Evolutionary conservation across 495 filamentous ascomycete genomes (phyloP).

Genomic region (Aspergillus diversus): DNA sequence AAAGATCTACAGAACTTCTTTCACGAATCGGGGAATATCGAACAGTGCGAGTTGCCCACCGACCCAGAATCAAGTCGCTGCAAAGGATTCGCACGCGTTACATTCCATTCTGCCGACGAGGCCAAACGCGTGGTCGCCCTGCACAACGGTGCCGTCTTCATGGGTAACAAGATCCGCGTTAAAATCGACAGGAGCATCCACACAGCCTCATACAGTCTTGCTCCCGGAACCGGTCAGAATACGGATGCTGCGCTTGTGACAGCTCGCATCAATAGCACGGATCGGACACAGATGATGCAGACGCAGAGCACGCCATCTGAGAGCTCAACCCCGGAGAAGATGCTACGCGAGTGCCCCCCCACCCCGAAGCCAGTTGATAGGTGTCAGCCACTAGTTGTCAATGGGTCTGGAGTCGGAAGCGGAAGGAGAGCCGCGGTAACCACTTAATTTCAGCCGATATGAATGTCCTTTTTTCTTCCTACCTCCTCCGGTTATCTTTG

Average conservation of each 20-base stretch:
- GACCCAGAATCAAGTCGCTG: constrained; percentile 21
- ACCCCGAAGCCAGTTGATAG: constrained; percentile 17
- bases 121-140: constrained; percentile 36
- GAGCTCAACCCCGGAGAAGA: constrained; percentile 8
- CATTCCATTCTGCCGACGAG: constrained; percentile 40
- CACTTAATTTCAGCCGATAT: constrained; percentile 8
- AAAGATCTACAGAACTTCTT: constrained; percentile 30
- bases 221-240: neutral
- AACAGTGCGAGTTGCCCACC: constrained; percentile 33
- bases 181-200: constrained; percentile 28
- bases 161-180: constrained; percentile 36
- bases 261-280: neutral
- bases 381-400: constrained; percentile 42
- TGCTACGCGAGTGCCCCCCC: neutral
- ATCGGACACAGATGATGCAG: neutral
- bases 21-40: constrained; percentile 30
- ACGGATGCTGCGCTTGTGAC: neutral
- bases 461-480: no score
- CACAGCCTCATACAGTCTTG: constrained; percentile 7
- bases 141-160: constrained; percentile 39
- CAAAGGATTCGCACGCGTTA: constrained; percentile 35
- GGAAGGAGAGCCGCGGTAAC: constrained; percentile 17
- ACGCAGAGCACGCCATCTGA: constrained; percentile 2
- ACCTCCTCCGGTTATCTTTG: no score
- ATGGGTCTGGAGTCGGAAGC: constrained; percentile 38